Percentiles rank a stretch among this genome's conserved stretches.
Conservation (phyloP, 2,329 filamentous ascomycete genomes). For the Colletotrichum liriopes region DNA sequence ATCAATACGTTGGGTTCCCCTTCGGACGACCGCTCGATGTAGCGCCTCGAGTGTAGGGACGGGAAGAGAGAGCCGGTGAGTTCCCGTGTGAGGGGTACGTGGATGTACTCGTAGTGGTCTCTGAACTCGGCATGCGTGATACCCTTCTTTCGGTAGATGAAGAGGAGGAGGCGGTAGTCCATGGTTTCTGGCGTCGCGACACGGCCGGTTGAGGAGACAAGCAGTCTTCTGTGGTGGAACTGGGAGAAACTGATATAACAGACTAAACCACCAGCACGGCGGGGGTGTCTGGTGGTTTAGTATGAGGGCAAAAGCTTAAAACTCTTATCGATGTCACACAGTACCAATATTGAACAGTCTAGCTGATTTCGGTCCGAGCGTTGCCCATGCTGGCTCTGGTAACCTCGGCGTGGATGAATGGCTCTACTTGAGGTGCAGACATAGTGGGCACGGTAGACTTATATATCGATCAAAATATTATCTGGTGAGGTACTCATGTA, state of each 20-base stretch:
- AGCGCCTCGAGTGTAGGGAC: constrained; percentile 44
- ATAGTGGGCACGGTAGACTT: too few species aligned
- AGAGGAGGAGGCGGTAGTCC: constrained; percentile 42
- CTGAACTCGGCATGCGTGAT: constrained; percentile 46
- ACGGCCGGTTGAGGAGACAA: background rate
- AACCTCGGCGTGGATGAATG: too few species aligned
- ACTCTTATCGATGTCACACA: constrained; percentile 2
- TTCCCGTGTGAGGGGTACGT: constrained; percentile 46
- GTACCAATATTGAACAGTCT: background rate
- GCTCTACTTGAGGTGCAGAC: too few species aligned
- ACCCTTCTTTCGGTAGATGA: constrained; percentile 43
- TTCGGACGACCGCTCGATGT: constrained; percentile 41
- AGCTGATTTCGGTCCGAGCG: constrained; percentile 2
- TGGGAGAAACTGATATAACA: background rate
- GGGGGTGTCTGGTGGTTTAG: background rate
- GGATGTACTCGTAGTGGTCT: constrained; percentile 47
- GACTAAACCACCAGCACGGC: background rate
- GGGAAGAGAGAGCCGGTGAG: constrained; percentile 46
- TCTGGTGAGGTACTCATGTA: too few species aligned
- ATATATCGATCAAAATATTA: too few species aligned
- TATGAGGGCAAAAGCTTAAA: constrained; percentile 1
- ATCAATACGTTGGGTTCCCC: constrained; percentile 41
- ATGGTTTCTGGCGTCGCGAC: background rate
- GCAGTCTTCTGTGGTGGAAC: background rate
- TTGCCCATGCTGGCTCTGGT: background rate